Evolutionary conservation across 1,284 basidiomycete species (phyloP).

Genomic region (Baeospora myosura): DNA sequence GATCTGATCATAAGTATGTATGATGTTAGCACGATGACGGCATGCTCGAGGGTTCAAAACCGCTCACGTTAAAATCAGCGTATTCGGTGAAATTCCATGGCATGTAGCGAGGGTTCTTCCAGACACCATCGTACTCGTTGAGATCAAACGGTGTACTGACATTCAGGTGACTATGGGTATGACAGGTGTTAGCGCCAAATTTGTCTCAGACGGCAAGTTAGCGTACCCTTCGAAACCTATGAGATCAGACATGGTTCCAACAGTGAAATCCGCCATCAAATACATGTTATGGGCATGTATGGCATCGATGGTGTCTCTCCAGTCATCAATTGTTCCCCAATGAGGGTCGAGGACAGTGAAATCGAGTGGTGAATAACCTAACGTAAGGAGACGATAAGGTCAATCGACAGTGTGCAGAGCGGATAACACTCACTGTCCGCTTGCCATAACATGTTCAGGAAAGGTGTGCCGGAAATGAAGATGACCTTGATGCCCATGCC

Average conservation of each 20-base stretch:
- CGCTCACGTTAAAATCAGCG: constrained; percentile 66
- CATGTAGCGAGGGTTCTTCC: constrained; percentile 69
- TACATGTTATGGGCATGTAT: constrained; percentile 82
- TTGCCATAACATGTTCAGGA: constrained; percentile 92
- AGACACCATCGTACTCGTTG: constrained; percentile 66
- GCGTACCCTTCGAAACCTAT: constrained; percentile 76
- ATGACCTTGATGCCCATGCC: constrained; percentile 81
- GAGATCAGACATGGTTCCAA: constrained; percentile 85
- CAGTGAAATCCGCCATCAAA: constrained; percentile 86
- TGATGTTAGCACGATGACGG: background rate
- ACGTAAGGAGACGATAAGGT: constrained; percentile 9
- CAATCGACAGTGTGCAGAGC: constrained; percentile 8
- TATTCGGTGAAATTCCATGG: constrained; percentile 85
- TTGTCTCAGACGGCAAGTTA: constrained; percentile 6
- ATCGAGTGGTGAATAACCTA: constrained; percentile 88
- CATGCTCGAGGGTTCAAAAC: background rate
- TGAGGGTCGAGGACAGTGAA: constrained; percentile 86
- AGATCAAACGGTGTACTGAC: constrained; percentile 71
- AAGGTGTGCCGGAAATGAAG: constrained; percentile 87
- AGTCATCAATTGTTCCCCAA: constrained; percentile 77
- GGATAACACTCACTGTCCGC: constrained; percentile 68
- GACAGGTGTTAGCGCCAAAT: constrained; percentile 12
- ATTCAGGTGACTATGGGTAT: constrained; percentile 70
- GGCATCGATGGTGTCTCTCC: constrained; percentile 66
- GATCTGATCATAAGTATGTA: constrained; percentile 31